Conservation (phyloP, 495 filamentous ascomycete species). For the Neurospora tetrasperma region DNA sequence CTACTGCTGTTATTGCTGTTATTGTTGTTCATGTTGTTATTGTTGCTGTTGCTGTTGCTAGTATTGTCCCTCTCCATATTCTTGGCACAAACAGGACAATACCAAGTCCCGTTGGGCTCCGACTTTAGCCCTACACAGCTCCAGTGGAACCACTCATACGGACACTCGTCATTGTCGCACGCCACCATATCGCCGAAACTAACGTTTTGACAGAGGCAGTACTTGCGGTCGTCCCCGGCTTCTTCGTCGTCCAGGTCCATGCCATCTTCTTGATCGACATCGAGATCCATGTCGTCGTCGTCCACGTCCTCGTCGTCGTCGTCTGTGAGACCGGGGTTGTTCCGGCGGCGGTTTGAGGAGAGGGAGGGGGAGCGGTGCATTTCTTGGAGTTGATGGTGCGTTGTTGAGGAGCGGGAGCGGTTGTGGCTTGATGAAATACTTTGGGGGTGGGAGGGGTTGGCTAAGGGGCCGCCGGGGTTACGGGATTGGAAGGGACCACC, state of each 20-base stretch:
- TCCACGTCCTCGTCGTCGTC: background rate
- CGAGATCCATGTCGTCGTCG: background rate
- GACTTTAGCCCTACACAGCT: slow-evolving; percentile 80
- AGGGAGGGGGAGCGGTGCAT: background rate
- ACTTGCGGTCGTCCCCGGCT: slow-evolving; percentile 77
- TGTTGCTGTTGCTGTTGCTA: too few species aligned
- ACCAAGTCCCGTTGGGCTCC: slow-evolving; percentile 88
- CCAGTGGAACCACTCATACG: slow-evolving; percentile 98
- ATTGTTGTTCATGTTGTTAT: too few species aligned
- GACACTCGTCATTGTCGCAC: slow-evolving; percentile 88
- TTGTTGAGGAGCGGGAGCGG: background rate
- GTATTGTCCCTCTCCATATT: slow-evolving; percentile 33
- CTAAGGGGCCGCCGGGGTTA: background rate
- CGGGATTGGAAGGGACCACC: slow-evolving; percentile 6
- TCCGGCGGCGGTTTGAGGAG: background rate
- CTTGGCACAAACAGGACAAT: slow-evolving; percentile 70
- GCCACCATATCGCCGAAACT: slow-evolving; percentile 97
- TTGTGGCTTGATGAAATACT: too few species aligned
- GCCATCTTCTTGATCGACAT: slow-evolving; percentile 42
- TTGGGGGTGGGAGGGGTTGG: background rate
- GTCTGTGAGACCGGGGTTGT: background rate
- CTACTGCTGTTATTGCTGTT: too few species aligned
- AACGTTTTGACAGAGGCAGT: slow-evolving; percentile 86
- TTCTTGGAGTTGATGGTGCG: background rate
- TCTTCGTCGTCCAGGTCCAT: slow-evolving; percentile 75